These are phyloP conservation scores for Verticillium zaregamsianum DNA, from an alignment of 2,329 filamentous ascomycete genomes.

Conservation along the genomic window DNA sequence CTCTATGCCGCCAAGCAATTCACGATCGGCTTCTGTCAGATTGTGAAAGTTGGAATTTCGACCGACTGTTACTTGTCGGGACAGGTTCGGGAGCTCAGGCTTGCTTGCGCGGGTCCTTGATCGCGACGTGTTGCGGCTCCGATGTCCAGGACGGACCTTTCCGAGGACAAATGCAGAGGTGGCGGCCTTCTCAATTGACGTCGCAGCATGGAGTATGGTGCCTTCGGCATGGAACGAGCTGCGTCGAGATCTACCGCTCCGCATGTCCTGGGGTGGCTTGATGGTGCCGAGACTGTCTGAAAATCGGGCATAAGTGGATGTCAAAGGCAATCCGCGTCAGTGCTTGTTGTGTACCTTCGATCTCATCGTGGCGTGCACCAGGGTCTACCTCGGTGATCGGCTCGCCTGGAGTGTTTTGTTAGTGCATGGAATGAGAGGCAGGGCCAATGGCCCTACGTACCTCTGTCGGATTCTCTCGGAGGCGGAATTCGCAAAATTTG, in stretches of 20 bases:
- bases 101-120: neutral
- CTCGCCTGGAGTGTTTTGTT: neutral
- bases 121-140: neutral
- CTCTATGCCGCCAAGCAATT: conserved; percentile 47
- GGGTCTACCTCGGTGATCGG: neutral
- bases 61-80: conserved; percentile 36
- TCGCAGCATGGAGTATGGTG: conserved; percentile 9
- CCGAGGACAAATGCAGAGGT: conserved; percentile 4
- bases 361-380: neutral
- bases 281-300: neutral
- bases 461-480: conserved; percentile 6
- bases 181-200: conserved; percentile 13
- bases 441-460: neutral
- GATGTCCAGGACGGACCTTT: neutral
- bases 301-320: neutral
- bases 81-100: conserved; percentile 30
- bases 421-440: neutral
- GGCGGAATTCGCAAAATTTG: neutral
- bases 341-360: neutral
- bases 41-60: conserved; percentile 42
- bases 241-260: neutral
- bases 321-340: neutral
- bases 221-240: neutral
- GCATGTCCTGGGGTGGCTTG: neutral
- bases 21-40: conserved; percentile 32